Evolutionary conservation across 768 basidiomycete genomes (phyloP).

Genomic region (Russula virescens): DNA sequence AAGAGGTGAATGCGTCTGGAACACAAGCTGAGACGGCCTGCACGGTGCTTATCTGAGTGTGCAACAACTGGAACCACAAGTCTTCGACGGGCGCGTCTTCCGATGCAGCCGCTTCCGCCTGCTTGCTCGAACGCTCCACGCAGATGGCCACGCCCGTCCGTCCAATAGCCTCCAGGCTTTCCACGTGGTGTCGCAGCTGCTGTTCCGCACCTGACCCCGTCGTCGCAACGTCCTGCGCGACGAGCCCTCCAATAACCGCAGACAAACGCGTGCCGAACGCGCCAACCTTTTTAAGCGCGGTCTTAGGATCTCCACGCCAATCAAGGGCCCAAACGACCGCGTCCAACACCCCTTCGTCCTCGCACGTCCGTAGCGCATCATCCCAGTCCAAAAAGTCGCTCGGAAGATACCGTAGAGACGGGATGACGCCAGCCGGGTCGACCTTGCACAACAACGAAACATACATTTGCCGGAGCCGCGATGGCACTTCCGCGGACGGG

Average conservation of each 20-base stretch:
- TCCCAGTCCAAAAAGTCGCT: slow-evolving; percentile 49
- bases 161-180: slow-evolving; percentile 53
- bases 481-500: slow-evolving; percentile 45
- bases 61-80: slow-evolving; percentile 83
- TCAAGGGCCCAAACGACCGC: slow-evolving; percentile 81
- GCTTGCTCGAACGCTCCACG: slow-evolving; percentile 48
- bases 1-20: slow-evolving; percentile 14
- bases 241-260: slow-evolving; percentile 36
- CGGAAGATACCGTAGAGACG: slow-evolving; percentile 53
- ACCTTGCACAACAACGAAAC: slow-evolving; percentile 68
- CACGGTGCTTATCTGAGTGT: slow-evolving; percentile 73
- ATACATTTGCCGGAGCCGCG: slow-evolving; percentile 52
- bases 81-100: slow-evolving; percentile 57
- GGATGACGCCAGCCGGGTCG: slow-evolving; percentile 57
- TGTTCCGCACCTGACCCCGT: slow-evolving; percentile 20
- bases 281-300: slow-evolving; percentile 64
- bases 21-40: slow-evolving; percentile 54
- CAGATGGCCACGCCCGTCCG: slow-evolving; percentile 64
- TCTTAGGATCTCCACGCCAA: slow-evolving; percentile 52
- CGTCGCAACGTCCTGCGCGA: slow-evolving; percentile 25
- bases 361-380: slow-evolving; percentile 56
- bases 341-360: slow-evolving; percentile 58
- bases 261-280: slow-evolving; percentile 49
- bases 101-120: slow-evolving; percentile 25
- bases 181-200: slow-evolving; percentile 32